Conservation (phyloP, 75 land plant genomes). For the Picea glauca region DNA sequence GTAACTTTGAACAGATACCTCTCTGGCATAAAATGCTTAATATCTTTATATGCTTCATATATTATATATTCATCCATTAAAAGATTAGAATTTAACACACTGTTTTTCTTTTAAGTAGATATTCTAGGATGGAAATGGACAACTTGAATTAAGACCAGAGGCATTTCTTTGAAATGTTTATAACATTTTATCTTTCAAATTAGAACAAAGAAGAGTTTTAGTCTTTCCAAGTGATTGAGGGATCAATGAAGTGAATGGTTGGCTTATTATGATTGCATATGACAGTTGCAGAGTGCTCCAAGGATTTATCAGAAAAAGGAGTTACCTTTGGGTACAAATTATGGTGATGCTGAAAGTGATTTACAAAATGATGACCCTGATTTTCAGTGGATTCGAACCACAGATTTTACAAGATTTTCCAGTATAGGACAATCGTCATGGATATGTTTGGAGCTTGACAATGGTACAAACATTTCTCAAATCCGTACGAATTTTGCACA, state of each 20-base stretch:
- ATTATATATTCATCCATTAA: too few relatives aligned
- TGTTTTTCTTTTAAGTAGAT: too few relatives aligned
- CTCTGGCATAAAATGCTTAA: too few relatives aligned
- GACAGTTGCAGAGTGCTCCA: slow-evolving; percentile 68
- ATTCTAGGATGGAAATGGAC: not conserved
- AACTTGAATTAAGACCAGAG: too few relatives aligned
- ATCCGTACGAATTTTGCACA: slow-evolving; percentile 36
- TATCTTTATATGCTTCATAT: too few relatives aligned
- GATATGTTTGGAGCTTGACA: slow-evolving; percentile 61
- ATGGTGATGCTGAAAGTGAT: slow-evolving; percentile 18
- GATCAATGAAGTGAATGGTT: not conserved
- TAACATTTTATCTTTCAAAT: not conserved
- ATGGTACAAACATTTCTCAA: slow-evolving; percentile 19
- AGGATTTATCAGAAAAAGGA: slow-evolving; percentile 38
- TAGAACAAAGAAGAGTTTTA: not conserved
- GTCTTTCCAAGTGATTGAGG: not conserved
- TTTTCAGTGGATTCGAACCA: slow-evolving; percentile 62
- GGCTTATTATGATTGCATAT: slow-evolving; percentile 6
- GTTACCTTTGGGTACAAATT: not conserved
- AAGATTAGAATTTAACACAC: too few relatives aligned
- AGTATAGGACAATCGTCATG: slow-evolving; percentile 80
- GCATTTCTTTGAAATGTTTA: too few relatives aligned
- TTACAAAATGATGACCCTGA: slow-evolving; percentile 27
- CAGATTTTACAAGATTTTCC: slow-evolving; percentile 62
- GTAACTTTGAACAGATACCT: too few relatives aligned